These are phyloP conservation scores for Crotalaria pallida DNA, from an alignment of 306 rosid genomes.

Conservation along the genomic window DNA sequence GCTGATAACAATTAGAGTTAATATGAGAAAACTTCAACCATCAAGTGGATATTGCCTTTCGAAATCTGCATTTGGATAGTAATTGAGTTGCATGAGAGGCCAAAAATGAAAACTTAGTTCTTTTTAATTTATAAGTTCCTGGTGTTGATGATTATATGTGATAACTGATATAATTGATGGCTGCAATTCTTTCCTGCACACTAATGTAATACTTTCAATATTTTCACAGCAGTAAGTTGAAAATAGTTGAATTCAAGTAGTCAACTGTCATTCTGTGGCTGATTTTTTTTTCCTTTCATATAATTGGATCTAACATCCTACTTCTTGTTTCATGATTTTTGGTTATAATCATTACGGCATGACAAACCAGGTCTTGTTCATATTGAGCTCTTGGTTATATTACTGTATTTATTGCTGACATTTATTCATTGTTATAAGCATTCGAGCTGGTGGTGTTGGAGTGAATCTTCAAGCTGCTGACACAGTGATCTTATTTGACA, in stretches of 20 bases:
- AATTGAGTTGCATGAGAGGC: background rate
- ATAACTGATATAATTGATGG: background rate
- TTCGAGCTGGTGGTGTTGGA: slow-evolving; percentile 99
- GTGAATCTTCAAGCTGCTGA: slow-evolving; percentile 99
- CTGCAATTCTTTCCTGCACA: background rate
- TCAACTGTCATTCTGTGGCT: background rate
- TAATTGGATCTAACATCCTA: background rate
- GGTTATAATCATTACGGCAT: background rate
- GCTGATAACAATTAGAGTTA: background rate
- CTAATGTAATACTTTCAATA: background rate
- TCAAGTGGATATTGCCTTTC: background rate
- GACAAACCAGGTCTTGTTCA: background rate
- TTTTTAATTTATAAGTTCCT: background rate
- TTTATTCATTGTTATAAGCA: slow-evolving; percentile 37
- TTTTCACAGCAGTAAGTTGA: background rate
- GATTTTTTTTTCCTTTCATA: background rate
- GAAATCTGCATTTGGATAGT: slow-evolving; percentile 8
- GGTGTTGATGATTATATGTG: background rate
- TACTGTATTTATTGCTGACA: slow-evolving; percentile 40
- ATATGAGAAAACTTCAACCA: background rate
- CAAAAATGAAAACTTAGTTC: background rate
- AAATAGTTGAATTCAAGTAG: background rate
- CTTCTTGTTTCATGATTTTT: background rate
- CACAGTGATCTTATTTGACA: slow-evolving; percentile 94
- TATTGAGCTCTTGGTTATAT: background rate